Conservation (phyloP, 148 eudicot species). For the Vaccinium vitisidaea region DNA sequence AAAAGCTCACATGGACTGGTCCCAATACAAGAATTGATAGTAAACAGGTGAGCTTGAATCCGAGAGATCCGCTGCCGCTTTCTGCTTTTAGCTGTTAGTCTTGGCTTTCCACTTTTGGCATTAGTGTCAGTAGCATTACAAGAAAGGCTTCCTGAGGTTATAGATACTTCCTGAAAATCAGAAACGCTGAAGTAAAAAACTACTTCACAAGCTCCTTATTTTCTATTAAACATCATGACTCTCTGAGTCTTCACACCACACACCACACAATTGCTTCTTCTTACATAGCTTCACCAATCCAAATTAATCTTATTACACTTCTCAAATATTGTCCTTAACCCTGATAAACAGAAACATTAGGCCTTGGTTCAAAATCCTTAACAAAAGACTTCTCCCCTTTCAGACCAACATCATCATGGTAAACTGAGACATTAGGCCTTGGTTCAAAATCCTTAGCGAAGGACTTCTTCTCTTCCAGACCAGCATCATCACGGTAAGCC, state of each 20-base stretch:
- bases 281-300: background rate
- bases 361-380: constrained; percentile 18
- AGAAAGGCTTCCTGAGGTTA: no score
- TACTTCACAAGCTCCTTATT: background rate
- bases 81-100: no score
- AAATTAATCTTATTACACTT: background rate
- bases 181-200: background rate
- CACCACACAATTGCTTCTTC: background rate
- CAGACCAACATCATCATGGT: background rate
- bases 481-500: background rate
- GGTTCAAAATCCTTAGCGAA: constrained; percentile 21
- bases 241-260: background rate
- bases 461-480: background rate
- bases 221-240: background rate
- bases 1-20: no score
- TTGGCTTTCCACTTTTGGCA: no score
- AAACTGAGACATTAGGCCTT: background rate
- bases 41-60: no score
- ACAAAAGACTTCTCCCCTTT: constrained; percentile 9
- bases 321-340: background rate
- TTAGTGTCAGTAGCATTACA: no score
- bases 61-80: no score
- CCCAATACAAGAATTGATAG: no score
- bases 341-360: constrained; percentile 11
- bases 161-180: no score